Evolutionary conservation across 257 asterid genomes (phyloP).

Genomic region (Verbascum thapsus): DNA sequence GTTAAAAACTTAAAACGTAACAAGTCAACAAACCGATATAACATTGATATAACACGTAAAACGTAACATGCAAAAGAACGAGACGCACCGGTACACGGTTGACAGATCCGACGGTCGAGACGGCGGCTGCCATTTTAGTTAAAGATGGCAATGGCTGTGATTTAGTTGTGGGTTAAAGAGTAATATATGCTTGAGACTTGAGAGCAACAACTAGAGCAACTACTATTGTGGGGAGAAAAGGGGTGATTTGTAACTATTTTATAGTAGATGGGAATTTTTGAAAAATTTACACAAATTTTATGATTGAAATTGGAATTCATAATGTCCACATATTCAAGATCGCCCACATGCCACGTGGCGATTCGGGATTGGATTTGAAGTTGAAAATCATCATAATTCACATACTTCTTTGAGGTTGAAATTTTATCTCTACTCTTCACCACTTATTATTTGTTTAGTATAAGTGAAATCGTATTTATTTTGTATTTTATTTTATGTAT

Average conservation of each 20-base stretch:
- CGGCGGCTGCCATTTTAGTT: constrained; percentile 57
- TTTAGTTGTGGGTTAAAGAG: not conserved
- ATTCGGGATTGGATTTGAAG: not conserved
- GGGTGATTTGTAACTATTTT: constrained; percentile 25
- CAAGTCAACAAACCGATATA: too few relatives aligned
- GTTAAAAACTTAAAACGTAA: too few relatives aligned
- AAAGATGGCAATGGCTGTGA: constrained; percentile 14
- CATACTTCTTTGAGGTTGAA: constrained; percentile 33
- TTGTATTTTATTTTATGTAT: too few relatives aligned
- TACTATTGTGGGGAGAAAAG: not conserved
- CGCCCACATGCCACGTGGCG: constrained; percentile 60
- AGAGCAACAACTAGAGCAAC: constrained; percentile 12
- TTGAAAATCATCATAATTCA: constrained; percentile 16
- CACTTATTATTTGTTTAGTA: constrained; percentile 31
- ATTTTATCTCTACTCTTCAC: constrained; percentile 37
- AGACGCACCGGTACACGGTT: constrained; percentile 56
- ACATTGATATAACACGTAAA: too few relatives aligned
- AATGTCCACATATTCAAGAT: constrained; percentile 78
- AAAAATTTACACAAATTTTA: constrained; percentile 40
- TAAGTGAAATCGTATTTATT: too few relatives aligned
- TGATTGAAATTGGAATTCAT: constrained; percentile 42
- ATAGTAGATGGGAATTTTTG: constrained; percentile 26
- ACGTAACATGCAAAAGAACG: not conserved
- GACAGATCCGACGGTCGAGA: constrained; percentile 78
- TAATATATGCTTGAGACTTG: not conserved